Evolutionary conservation across 2,329 filamentous ascomycete genomes (phyloP).

Genomic region (Fusarium citri): DNA sequence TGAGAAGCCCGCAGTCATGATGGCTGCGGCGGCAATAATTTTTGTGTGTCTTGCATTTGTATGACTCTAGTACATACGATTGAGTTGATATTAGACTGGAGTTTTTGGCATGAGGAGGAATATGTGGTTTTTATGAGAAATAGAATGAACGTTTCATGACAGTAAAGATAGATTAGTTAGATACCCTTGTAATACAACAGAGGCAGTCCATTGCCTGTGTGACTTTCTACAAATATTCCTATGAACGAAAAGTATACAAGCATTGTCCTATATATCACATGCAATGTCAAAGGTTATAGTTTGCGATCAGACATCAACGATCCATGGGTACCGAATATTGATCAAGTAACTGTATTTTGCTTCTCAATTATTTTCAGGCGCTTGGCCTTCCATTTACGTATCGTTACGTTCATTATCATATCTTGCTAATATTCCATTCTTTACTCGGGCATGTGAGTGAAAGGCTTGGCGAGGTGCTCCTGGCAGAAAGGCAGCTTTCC

Average conservation of each 20-base stretch:
- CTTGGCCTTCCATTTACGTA: background rate
- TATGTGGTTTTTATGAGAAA: constrained; percentile 3
- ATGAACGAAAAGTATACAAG: background rate
- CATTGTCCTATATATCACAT: background rate
- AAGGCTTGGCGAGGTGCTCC: constrained; percentile 72
- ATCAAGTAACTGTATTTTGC: background rate
- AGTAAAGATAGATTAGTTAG: constrained; percentile 10
- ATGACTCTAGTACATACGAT: constrained; percentile 6
- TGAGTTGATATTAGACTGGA: constrained; percentile 15
- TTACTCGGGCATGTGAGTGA: constrained; percentile 72
- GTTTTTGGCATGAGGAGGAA: constrained; percentile 1
- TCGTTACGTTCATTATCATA: constrained; percentile 15
- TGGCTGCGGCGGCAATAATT: constrained; percentile 14
- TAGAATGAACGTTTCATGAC: constrained; percentile 22
- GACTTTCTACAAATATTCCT: background rate
- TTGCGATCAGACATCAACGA: background rate
- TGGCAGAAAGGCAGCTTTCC: constrained; percentile 77
- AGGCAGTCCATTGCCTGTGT: background rate
- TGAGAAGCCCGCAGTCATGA: constrained; percentile 17
- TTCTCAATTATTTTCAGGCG: background rate
- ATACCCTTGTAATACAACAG: constrained; percentile 21
- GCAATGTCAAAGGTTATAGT: background rate
- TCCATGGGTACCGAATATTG: background rate
- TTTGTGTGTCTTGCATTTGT: constrained; percentile 15
- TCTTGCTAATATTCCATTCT: background rate